These are phyloP conservation scores for Yarrowia hollandica DNA, from an alignment of 805 yeast genomes.

Conservation along the genomic window DNA sequence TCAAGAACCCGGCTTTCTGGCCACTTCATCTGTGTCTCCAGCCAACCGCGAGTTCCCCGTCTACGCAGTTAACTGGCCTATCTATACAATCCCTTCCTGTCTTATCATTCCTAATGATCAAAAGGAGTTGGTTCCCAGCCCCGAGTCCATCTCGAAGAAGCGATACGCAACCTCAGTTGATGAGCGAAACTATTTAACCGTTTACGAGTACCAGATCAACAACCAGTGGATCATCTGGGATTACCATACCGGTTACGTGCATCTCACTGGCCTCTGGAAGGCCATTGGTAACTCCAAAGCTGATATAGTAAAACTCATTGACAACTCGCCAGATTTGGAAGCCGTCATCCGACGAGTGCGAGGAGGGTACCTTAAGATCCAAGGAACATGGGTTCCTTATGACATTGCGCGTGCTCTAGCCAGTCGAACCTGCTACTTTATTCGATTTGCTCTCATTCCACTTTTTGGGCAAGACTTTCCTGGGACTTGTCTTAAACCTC, in stretches of 20 bases:
- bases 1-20: slow-evolving; percentile 25
- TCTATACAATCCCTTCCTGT: slow-evolving; percentile 34
- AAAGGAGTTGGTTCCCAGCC: slow-evolving; percentile 31
- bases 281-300: slow-evolving; percentile 68
- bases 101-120: slow-evolving; percentile 29
- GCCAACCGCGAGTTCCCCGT: slow-evolving; percentile 21
- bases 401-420: slow-evolving; percentile 68
- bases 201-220: slow-evolving; percentile 67
- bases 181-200: slow-evolving; percentile 67
- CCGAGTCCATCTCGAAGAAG: slow-evolving; percentile 33
- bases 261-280: slow-evolving; percentile 87
- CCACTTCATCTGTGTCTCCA: slow-evolving; percentile 12
- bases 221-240: slow-evolving; percentile 85
- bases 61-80: slow-evolving; percentile 39
- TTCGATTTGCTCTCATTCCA: slow-evolving; percentile 74
- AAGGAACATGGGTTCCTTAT: slow-evolving; percentile 90
- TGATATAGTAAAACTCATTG: slow-evolving; percentile 71
- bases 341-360: slow-evolving; percentile 69
- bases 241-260: slow-evolving; percentile 79
- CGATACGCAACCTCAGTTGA: slow-evolving; percentile 69
- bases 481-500: slow-evolving; percentile 57
- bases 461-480: slow-evolving; percentile 74
- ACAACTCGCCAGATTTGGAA: slow-evolving; percentile 61
- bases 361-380: slow-evolving; percentile 89
- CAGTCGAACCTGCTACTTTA: slow-evolving; percentile 70